Percentiles rank a stretch among this genome's conserved stretches.
Evolutionary conservation across 352 stramenopile species (phyloP).

Genomic region (Blastocystis sp.): DNA sequence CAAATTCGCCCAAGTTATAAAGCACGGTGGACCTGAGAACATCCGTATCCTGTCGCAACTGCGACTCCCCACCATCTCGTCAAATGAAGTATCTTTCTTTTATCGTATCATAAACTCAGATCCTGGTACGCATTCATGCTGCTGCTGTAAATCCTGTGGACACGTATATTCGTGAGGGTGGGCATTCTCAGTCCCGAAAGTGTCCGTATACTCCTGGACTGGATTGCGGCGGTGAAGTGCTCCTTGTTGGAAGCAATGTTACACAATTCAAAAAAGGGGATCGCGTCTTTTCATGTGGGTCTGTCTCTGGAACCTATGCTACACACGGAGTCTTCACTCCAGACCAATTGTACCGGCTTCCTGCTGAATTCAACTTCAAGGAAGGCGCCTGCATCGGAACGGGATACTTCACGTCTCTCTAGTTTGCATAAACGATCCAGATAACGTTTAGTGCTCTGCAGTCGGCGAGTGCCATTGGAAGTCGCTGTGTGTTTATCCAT

Average conservation of each 20-base stretch:
- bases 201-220: conserved; percentile 51
- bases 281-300: conserved; percentile 43
- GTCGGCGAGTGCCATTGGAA: neutral
- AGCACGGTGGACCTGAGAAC: conserved; percentile 36
- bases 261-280: conserved; percentile 41
- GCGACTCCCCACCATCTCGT: neutral
- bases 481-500: conserved; percentile 37
- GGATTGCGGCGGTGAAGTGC: conserved; percentile 38
- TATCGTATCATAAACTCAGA: neutral
- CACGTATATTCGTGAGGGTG: conserved; percentile 55
- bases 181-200: neutral
- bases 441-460: conserved; percentile 33
- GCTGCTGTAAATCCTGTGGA: conserved; percentile 54
- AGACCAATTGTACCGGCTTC: conserved; percentile 41
- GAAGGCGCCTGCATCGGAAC: conserved; percentile 27
- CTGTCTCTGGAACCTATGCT: conserved; percentile 46
- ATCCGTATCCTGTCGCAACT: neutral
- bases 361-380: neutral
- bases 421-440: neutral
- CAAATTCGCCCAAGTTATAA: conserved; percentile 11
- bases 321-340: conserved; percentile 38
- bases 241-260: conserved; percentile 24
- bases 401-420: conserved; percentile 55
- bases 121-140: conserved; percentile 22
- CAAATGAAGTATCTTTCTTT: neutral